phyloP scores from a whole-genome alignment of 495 filamentous ascomycete species.

The Cercophora sp. region DNA sequence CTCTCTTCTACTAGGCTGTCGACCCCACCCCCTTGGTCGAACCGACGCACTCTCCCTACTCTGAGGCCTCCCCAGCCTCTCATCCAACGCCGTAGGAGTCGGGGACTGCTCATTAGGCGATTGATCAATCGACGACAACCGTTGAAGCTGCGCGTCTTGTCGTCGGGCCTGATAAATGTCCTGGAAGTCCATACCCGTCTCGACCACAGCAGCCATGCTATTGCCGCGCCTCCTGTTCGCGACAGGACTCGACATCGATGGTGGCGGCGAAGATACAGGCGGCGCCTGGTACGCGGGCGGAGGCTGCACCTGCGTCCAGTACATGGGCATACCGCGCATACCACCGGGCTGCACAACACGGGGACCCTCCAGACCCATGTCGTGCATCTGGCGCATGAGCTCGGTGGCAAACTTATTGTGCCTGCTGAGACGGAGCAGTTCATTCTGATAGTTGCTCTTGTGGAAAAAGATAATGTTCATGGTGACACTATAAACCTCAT shows the following conservation, averaged over 20 bases:
- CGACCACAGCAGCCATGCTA: slow-evolving; percentile 24
- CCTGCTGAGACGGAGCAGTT: slow-evolving; percentile 79
- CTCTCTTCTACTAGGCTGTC: slow-evolving; percentile 8
- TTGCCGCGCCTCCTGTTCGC: slow-evolving; percentile 12
- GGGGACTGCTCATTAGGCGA: slow-evolving; percentile 19
- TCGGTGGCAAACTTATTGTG: slow-evolving; percentile 96
- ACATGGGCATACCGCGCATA: slow-evolving; percentile 46
- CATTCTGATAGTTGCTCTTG: slow-evolving; percentile 89
- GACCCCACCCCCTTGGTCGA: slow-evolving; percentile 5
- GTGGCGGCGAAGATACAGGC: background rate
- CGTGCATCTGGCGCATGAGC: slow-evolving; percentile 77
- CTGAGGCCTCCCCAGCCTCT: slow-evolving; percentile 11
- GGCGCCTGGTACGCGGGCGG: slow-evolving; percentile 20
- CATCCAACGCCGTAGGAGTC: slow-evolving; percentile 2
- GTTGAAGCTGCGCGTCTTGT: slow-evolving; percentile 12
- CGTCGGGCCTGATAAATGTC: slow-evolving; percentile 29
- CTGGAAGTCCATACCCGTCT: slow-evolving; percentile 31
- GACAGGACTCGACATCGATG: background rate
- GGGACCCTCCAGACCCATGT: slow-evolving; percentile 86
- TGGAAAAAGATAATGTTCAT: slow-evolving; percentile 97
- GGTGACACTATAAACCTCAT: slow-evolving; percentile 60
- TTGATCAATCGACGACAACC: slow-evolving; percentile 22
- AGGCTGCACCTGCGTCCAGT: slow-evolving; percentile 36
- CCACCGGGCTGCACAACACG: slow-evolving; percentile 69
- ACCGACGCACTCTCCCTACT: slow-evolving; percentile 19